Evolutionary conservation across 805 yeast genomes (phyloP), one percentile per base, ranked within the genome.

Genomic region (Spathaspora sp.): DNA sequence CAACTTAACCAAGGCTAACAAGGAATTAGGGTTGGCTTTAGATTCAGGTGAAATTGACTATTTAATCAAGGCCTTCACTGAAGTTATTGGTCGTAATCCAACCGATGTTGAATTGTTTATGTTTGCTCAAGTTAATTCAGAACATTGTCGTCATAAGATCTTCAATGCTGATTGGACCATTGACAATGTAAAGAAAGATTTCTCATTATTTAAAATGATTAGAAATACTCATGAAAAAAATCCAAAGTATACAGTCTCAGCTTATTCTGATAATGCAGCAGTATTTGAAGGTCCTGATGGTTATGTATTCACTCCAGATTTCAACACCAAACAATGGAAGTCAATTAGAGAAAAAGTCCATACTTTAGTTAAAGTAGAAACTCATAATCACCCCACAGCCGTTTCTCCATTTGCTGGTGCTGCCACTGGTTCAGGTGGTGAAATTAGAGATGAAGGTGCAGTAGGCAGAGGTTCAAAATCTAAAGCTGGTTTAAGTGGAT

Each of bases 401-500:
- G 97, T 94, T 5, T 93, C 98, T 20, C 99, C 99, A 42, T 94
- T 90, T 73, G 92, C 99, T 2, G 99, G 99, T 70, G 99, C 99
- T 31, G 96, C 99, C 43, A 94, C 99, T 12, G 99, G 99, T 57
- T 92, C 98, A 10, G 99, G 99, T 69, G 99, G 99, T 76, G 99
- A 94, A 73, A 94, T 94, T 64, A 89, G 99, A 79, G 99, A 94
- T 71, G 99, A 94, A 75, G 99, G 97, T 74, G 99, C 99, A 29
- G 97, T 94, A 23, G 99, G 99, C 57, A 84, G 97, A 69, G 99
- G 99, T 45, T 93, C 98, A 23, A 90, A 90, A 70, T 83, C 98
- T 44, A 93, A 94, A 73, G 96, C 97, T 65, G 99, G 99, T 50
- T 77, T 94, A 55, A 78, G 96, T 42, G 99, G 99, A 8, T 94